Evolutionary conservation across 371 early-diverging fungal species (phyloP).

Genomic region (Syncephalastrum contaminatum): DNA sequence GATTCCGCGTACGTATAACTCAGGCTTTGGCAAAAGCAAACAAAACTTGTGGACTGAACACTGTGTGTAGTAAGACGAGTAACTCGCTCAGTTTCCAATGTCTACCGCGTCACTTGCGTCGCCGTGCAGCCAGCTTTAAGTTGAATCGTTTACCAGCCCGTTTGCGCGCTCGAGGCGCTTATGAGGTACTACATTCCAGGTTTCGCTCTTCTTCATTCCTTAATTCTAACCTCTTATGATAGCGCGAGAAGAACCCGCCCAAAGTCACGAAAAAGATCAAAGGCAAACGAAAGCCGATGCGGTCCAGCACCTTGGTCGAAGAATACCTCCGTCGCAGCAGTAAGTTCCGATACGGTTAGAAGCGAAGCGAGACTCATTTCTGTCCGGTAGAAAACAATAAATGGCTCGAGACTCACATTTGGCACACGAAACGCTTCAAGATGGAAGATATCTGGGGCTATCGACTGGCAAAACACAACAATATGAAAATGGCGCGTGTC

Average conservation of each 20-base stretch:
- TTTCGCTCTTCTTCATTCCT: background rate
- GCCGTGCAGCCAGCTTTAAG: conserved; percentile 90
- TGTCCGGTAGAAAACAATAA: conserved; percentile 39
- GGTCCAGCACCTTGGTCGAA: conserved; percentile 2
- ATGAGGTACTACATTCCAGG: conserved; percentile 53
- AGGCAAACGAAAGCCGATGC: conserved; percentile 10
- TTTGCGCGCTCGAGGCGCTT: conserved; percentile 66
- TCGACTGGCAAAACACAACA: conserved; percentile 77
- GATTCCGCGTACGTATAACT: conserved; percentile 34
- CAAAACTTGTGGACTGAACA: background rate
- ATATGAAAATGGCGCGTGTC: conserved; percentile 78
- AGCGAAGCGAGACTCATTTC: background rate
- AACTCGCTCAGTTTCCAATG: conserved; percentile 77
- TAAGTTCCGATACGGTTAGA: conserved; percentile 7
- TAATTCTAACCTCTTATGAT: background rate
- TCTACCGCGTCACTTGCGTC: conserved; percentile 81
- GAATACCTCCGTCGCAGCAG: conserved; percentile 21
- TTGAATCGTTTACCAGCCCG: conserved; percentile 78
- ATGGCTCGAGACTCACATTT: conserved; percentile 98
- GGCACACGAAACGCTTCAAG: conserved; percentile 96
- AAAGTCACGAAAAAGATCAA: conserved; percentile 10
- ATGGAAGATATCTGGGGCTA: conserved; percentile 92
- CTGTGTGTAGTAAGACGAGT: conserved; percentile 13
- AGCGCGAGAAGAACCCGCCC: conserved; percentile 6
- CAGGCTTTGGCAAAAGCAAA: too few species aligned